Evolutionary conservation across 495 filamentous ascomycete genomes (phyloP).

Genomic region (Penicillium lividum): DNA sequence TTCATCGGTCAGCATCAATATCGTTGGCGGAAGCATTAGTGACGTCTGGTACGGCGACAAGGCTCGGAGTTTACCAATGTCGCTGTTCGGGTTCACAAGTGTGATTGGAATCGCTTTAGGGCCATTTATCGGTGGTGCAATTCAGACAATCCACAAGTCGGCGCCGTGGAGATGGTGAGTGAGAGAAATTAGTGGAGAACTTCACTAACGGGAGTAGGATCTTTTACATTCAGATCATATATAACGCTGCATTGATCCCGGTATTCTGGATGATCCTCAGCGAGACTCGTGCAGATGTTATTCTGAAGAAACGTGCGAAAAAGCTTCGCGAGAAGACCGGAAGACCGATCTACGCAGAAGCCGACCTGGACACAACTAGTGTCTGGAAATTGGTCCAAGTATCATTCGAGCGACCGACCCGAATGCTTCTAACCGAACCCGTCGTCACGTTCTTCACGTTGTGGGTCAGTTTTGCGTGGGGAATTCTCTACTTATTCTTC

Average conservation of each 20-base stretch:
- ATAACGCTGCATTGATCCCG: slow-evolving; percentile 45
- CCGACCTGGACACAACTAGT: slow-evolving; percentile 32
- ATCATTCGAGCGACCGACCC: slow-evolving; percentile 46
- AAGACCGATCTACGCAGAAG: slow-evolving; percentile 35
- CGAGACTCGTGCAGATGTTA: slow-evolving; percentile 47
- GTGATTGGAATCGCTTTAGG: slow-evolving; percentile 51
- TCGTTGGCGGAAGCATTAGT: slow-evolving; percentile 48
- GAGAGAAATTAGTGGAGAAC: neutral
- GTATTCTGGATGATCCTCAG: slow-evolving; percentile 44
- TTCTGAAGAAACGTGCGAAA: slow-evolving; percentile 62
- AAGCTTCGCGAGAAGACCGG: slow-evolving; percentile 65
- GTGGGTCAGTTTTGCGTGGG: slow-evolving; percentile 54
- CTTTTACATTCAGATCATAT: slow-evolving; percentile 55
- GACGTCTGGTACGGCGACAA: slow-evolving; percentile 44
- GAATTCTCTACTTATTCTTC: slow-evolving; percentile 53
- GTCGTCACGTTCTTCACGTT: slow-evolving; percentile 55
- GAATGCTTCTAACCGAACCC: slow-evolving; percentile 53
- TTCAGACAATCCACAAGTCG: slow-evolving; percentile 36
- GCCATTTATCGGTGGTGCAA: slow-evolving; percentile 46
- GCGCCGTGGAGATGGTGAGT: slow-evolving; percentile 47
- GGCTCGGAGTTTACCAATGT: slow-evolving; percentile 46
- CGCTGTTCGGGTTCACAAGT: slow-evolving; percentile 44
- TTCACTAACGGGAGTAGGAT: slow-evolving; percentile 33
- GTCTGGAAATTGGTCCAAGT: slow-evolving; percentile 27
- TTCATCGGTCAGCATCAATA: slow-evolving; percentile 48